Base-by-base conservation (phyloP, 2,329 filamentous ascomycete genomes). In the Sarocladium kiliense region DNA sequence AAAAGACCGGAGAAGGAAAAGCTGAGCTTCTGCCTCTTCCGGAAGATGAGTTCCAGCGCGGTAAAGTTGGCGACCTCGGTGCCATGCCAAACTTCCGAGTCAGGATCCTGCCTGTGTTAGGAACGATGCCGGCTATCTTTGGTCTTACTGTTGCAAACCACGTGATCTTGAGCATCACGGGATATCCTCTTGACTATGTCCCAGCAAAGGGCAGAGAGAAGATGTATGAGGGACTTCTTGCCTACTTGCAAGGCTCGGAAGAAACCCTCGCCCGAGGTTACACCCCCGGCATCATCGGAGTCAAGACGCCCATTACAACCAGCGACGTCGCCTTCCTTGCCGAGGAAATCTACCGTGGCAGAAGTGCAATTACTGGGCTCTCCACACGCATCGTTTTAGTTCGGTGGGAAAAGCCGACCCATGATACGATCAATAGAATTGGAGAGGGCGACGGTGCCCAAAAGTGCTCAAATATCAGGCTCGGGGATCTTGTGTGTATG, bases 41-140 rank as follows among this genome's bases (percentile, higher is more conserved):
- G 0, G 91, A 96, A 58, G 90, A 94, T 50, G 92, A 97, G 67
- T 94, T 91, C 64, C 72, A 83, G 49, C 96, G 94, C 71, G 94
- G 94, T 18, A 78, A 85, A 18, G 91, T 97, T 0, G 87, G 88
- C 25, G 92, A 97, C 61, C 78, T 97, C 0, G 89, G 91, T 42
- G 89, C 95, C 0, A 80, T 99, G 53, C 89, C 92, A 1, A 92
- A 96, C 67, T 99, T 99, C 70, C 82, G 94, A 23, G 90, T 96
- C 10, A 82, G 94, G n/a, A 99, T 99, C 56, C 73, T 99, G 9
- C 94, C 94, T 0, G 94, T 99, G 0, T 75, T 99, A 2, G 94
- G 94, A 1, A 99, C 94, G 0, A 97, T 99, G 92, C 94, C 94
- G 0, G 93, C 94, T 2, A 87, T 97, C 1, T 99, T 99, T 68